Base-by-base conservation (phyloP, 768 basidiomycete genomes). In the Boletus vinaceobasis region DNA sequence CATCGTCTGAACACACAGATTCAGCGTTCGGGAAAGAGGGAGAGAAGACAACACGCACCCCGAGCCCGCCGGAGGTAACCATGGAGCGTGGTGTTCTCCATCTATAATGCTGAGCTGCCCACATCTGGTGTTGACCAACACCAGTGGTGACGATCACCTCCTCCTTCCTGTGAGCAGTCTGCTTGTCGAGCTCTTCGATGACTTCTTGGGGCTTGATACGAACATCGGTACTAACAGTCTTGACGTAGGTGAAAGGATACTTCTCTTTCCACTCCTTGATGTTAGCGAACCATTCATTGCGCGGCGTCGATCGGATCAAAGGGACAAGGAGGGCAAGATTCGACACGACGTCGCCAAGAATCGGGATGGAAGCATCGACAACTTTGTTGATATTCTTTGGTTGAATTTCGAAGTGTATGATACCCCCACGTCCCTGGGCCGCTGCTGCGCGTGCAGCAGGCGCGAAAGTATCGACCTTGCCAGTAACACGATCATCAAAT, bases 311-410 rank as follows among this genome's bases (percentile, higher is more conserved):
- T 52, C 83, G 72, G 65, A 97, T 86, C 71, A 87, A 64, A 7
- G 93, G 94, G 10, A 97, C 87, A 63, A 99, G 82, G 14, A 84
- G 76, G 8, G 81, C 83, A 62, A 99, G 73, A 69, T 90, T 94
- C 49, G 86, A 77, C 29, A 89, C 81, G 53, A 98, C 96, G 68
- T 99, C 97, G 35, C 97, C 97, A 31, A 97, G 80, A 66, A 99
- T 80, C 46, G 97, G 93, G 54, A 98, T 90, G 44, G 89, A 86
- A 21, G 97, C 96, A 49, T 99, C 86, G 50, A 98, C 84, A 57
- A 99, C 94, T 74, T 99, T 99, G 83, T 99, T 99, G 73, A 99
- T 81, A 73, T 99, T 99, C 81, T 99, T 98, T 43, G 97, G 93
- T 76, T 86, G 85, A 61, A 98, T 95, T 77, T 99, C 97, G 66